Conservation (phyloP, 2,329 filamentous ascomycete genomes). For the Phyllosticta paracitricarpa region DNA sequence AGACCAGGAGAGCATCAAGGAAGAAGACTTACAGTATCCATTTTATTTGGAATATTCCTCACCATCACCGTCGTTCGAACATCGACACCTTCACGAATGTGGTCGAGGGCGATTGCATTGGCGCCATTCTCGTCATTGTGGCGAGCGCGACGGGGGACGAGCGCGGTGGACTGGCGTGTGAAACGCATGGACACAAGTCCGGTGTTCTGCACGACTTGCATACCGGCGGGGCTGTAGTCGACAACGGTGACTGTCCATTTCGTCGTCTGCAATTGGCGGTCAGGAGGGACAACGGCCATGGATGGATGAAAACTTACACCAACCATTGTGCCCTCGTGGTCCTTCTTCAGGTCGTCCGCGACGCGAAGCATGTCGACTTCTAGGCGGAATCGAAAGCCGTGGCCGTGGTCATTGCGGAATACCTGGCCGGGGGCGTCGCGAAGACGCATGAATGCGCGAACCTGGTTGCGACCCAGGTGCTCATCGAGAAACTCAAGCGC, state of each 20-base stretch:
- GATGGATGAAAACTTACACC: slow-evolving; percentile 14
- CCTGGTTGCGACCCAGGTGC: slow-evolving; percentile 13
- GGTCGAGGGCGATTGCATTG: slow-evolving; percentile 29
- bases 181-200: neutral
- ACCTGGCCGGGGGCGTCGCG: neutral
- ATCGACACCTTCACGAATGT: slow-evolving; percentile 34
- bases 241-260: neutral
- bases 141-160: slow-evolving; percentile 14
- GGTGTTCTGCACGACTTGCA: neutral
- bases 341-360: neutral
- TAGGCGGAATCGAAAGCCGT: slow-evolving; percentile 19
- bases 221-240: neutral
- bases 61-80: slow-evolving; percentile 67
- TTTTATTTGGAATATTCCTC: slow-evolving; percentile 87
- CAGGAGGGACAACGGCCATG: slow-evolving; percentile 5
- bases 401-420: slow-evolving; percentile 14
- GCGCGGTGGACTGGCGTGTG: neutral
- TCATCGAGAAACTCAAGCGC: slow-evolving; percentile 12
- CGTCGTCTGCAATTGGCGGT: neutral
- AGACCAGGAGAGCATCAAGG: slow-evolving; percentile 12
- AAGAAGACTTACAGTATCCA: slow-evolving; percentile 48
- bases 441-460: slow-evolving; percentile 10
- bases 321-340: slow-evolving; percentile 12
- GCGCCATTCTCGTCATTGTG: slow-evolving; percentile 17
- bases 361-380: slow-evolving; percentile 20